These are phyloP conservation scores for Fusarium hostae DNA, from an alignment of 2,329 filamentous ascomycete species.

Conservation along the genomic window DNA sequence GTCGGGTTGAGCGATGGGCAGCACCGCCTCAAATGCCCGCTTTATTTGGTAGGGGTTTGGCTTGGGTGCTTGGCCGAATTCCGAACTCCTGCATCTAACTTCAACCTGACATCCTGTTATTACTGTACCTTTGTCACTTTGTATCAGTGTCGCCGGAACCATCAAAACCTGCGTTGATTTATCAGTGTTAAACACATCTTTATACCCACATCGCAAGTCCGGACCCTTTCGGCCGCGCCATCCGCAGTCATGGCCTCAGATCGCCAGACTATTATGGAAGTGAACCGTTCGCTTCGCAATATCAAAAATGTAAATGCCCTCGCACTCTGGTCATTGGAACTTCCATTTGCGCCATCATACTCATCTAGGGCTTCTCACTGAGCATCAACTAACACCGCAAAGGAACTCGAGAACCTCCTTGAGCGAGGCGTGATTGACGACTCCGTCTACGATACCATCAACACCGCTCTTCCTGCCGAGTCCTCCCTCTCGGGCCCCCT, in stretches of 20 bases:
- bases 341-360: neutral
- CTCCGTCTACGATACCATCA: conserved; percentile 78
- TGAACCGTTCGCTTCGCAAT: conserved; percentile 85
- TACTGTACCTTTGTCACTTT: conserved; percentile 9
- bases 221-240: conserved; percentile 16
- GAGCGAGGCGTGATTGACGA: conserved; percentile 84
- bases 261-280: conserved; percentile 71
- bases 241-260: conserved; percentile 58
- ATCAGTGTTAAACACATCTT: neutral
- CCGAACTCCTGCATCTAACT: conserved; percentile 21
- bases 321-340: neutral
- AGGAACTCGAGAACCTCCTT: conserved; percentile 92
- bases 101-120: conserved; percentile 14
- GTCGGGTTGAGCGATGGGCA: conserved; percentile 30
- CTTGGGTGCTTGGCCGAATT: conserved; percentile 11
- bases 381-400: conserved; percentile 14
- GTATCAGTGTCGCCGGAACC: neutral
- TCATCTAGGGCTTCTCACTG: neutral
- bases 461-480: conserved; percentile 78
- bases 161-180: neutral
- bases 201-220: conserved; percentile 1
- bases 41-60: conserved; percentile 32
- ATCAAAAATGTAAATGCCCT: conserved; percentile 77
- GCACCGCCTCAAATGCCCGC: conserved; percentile 43
- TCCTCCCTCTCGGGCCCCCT: conserved; percentile 65